Base-by-base conservation (phyloP, 2,329 filamentous ascomycete species). In the Colletotrichum phormii region DNA sequence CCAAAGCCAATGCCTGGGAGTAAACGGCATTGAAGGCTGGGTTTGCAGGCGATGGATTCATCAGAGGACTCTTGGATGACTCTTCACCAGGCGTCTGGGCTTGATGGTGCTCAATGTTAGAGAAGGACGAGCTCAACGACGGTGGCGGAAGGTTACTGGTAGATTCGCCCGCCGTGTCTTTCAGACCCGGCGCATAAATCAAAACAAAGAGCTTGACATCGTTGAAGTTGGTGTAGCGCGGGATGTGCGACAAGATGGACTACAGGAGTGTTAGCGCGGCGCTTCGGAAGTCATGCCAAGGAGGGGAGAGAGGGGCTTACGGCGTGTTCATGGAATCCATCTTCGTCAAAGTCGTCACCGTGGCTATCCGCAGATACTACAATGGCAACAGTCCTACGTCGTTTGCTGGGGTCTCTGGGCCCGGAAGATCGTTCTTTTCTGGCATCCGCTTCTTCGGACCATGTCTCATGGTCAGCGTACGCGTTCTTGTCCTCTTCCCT, bases 201-300 rank as follows among this genome's bases (percentile, higher is more conserved):
- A 98, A 88, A 71, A 98, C 89, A 78, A 97, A 97, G 29, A 98
- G 87, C 79, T 94, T 94, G 75, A 92, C 90, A 74, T 87, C 90
- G 59, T 91, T 89, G 75, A 92, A 90, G 81, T 98, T 91, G 76
- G 92, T 91, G 72, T 93, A 90, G 75, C 92, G 90, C 49, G 95
- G 94, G 62, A 98, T 93, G 81, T 97, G 93, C 55, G 95, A 97
- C 69, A 98, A 88, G 76, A 98, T 94, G 33, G 93, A 95, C 93
- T 95, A 73, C 6, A 26, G 13, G 64, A 49, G 60, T 76, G 65
- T 76, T 31, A 75, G 69, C 51, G 22, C 2, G 33, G n/a, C n/a
- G 2, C 18, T 26, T 5, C n/a, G n/a, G n/a, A 6, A 7, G 46
- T 3, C 18, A 29, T 26, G 57, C 24, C 61, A 4, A n/a, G 13